These are phyloP conservation scores for Bodo saltans DNA, from an alignment of 78 protist genomes.

Conservation along the genomic window DNA sequence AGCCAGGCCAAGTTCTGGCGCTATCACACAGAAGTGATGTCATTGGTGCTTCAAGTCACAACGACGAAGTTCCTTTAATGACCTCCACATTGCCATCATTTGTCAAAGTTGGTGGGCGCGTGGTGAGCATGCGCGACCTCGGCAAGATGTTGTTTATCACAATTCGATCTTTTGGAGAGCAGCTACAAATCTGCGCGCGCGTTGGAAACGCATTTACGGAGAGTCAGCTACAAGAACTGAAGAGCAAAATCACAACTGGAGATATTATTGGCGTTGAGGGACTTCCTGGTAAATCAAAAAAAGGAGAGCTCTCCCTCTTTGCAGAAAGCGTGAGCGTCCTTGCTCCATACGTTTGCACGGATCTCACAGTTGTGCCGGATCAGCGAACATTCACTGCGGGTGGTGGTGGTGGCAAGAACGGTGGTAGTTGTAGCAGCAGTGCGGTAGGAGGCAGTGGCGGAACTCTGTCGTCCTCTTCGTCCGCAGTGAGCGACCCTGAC, in stretches of 20 bases:
- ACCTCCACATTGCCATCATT: too few relatives aligned
- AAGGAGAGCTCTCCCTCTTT: slow-evolving; percentile 91
- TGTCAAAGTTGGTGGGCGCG: background rate
- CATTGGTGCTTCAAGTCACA: too few relatives aligned
- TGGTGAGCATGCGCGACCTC: background rate
- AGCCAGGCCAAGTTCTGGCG: too few relatives aligned
- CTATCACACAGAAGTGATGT: too few relatives aligned
- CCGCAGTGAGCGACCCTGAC: slow-evolving; percentile 70
- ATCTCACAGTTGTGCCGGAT: background rate
- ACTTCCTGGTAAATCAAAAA: slow-evolving; percentile 76
- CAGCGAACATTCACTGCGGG: background rate
- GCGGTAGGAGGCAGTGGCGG: too few relatives aligned
- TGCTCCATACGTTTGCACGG: slow-evolving; percentile 65
- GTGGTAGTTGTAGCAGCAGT: too few relatives aligned
- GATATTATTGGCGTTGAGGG: slow-evolving; percentile 97
- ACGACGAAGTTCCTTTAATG: too few relatives aligned
- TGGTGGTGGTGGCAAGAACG: too few relatives aligned
- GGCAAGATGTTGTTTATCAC: background rate
- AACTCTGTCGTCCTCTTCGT: too few relatives aligned
- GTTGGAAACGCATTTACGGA: background rate
- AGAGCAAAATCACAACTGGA: slow-evolving; percentile 79
- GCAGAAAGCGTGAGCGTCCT: slow-evolving; percentile 68
- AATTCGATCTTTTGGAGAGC: background rate
- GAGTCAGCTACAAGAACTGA: slow-evolving; percentile 34
- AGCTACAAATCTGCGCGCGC: background rate